phyloP scores from a whole-genome alignment of 495 filamentous ascomycete genomes.

The Parathielavia appendiculata region DNA sequence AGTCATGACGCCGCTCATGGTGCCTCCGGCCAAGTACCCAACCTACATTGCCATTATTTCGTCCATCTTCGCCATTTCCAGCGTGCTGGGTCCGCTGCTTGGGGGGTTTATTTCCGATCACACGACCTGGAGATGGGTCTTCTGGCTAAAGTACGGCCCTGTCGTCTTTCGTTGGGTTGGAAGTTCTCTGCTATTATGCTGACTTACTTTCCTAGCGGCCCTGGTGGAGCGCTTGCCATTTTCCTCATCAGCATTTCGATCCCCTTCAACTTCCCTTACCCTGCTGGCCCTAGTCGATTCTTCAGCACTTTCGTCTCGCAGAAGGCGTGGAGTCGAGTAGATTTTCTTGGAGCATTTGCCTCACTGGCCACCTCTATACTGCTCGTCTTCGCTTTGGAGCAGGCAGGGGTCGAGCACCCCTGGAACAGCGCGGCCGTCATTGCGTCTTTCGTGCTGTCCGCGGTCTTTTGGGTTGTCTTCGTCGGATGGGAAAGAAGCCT shows the following conservation, averaged over 20 bases:
- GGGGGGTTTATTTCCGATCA: conserved; percentile 39
- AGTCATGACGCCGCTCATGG: conserved; percentile 44
- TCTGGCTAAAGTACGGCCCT: conserved; percentile 34
- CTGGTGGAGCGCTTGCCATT: conserved; percentile 24
- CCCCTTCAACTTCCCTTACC: conserved; percentile 15
- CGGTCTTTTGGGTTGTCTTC: conserved; percentile 24
- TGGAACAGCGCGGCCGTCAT: conserved; percentile 25
- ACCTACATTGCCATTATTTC: conserved; percentile 45
- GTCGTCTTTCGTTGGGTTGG: too few species aligned
- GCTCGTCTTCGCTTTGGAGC: conserved; percentile 33
- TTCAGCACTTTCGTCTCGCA: background rate
- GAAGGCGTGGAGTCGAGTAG: conserved; percentile 18
- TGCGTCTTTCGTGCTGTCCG: conserved; percentile 22
- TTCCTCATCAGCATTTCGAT: conserved; percentile 31
- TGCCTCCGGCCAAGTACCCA: conserved; percentile 42
- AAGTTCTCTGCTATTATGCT: too few species aligned
- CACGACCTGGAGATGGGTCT: conserved; percentile 39
- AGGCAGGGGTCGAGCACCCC: conserved; percentile 22
- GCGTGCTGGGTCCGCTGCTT: conserved; percentile 40
- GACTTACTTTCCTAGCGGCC: conserved; percentile 23
- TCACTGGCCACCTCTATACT: conserved; percentile 24
- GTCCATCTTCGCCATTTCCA: conserved; percentile 42
- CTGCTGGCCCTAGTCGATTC: background rate
- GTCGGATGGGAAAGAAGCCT: conserved; percentile 29
- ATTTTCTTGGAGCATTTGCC: conserved; percentile 24